Evolutionary conservation across 2,329 filamentous ascomycete genomes (phyloP).

Genomic region (Cercospora sp.): DNA sequence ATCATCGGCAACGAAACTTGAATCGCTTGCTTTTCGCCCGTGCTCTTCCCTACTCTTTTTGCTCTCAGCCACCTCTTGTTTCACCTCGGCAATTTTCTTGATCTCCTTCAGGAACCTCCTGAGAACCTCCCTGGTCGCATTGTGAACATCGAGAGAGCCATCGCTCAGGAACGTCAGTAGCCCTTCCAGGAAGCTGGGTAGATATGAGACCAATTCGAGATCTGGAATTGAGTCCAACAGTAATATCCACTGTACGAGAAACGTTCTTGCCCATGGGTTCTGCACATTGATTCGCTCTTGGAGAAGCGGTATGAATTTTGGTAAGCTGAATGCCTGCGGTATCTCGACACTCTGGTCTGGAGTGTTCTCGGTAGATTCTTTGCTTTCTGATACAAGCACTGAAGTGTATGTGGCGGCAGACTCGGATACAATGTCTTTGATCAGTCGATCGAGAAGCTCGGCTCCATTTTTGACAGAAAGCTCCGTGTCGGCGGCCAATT

Average conservation of each 20-base stretch:
- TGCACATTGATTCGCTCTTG: conserved; percentile 93
- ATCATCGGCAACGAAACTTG: conserved; percentile 20
- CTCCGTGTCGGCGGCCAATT: conserved; percentile 93
- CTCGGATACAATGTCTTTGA: conserved; percentile 95
- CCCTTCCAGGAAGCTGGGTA: conserved; percentile 88
- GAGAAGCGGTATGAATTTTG: conserved; percentile 85
- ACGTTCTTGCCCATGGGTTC: conserved; percentile 91
- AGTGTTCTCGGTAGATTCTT: conserved; percentile 44
- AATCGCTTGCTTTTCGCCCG: conserved; percentile 31
- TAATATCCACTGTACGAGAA: conserved; percentile 94
- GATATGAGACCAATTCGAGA: conserved; percentile 85
- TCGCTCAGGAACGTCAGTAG: conserved; percentile 91
- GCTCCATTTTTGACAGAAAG: conserved; percentile 97
- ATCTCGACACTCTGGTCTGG: conserved; percentile 49
- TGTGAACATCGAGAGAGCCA: conserved; percentile 89
- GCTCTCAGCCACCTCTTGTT: conserved; percentile 87
- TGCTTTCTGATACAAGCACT: conserved; percentile 62
- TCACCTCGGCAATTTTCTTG: conserved; percentile 87
- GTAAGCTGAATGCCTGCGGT: conserved; percentile 87
- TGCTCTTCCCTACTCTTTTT: conserved; percentile 62
- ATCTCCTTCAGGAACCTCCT: conserved; percentile 93
- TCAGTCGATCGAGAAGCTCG: conserved; percentile 86
- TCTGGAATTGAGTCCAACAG: conserved; percentile 95
- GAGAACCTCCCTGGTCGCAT: conserved; percentile 82
- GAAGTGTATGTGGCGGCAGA: conserved; percentile 94